phyloP scores from a whole-genome alignment of 495 filamentous ascomycete species.

The Aspergillus diversus region DNA sequence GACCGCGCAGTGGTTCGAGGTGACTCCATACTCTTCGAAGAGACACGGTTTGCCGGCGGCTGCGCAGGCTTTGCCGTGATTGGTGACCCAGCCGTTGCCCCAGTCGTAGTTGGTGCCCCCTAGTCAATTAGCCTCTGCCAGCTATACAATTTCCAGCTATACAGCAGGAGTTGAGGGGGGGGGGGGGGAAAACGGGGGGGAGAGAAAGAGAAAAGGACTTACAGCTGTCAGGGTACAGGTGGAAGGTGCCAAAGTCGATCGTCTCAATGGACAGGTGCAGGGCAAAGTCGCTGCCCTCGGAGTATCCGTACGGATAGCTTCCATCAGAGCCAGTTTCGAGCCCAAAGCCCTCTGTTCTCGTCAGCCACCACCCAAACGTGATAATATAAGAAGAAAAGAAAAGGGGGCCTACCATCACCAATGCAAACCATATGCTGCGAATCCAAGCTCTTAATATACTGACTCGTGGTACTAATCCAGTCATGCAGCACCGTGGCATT shows the following conservation, averaged over 20 bases:
- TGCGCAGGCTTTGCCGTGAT: constrained; percentile 60
- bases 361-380: not conserved
- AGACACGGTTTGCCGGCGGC: constrained; percentile 66
- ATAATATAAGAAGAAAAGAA: not conserved
- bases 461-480: constrained; percentile 63
- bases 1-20: constrained; percentile 44
- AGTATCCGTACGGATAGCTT: constrained; percentile 61
- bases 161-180: too few species aligned
- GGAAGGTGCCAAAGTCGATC: constrained; percentile 70
- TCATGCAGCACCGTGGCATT: constrained; percentile 57
- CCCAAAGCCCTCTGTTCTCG: constrained; percentile 42
- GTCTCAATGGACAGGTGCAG: constrained; percentile 58
- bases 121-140: too few species aligned
- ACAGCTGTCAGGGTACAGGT: constrained; percentile 62
- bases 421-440: constrained; percentile 65
- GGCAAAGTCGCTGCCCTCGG: constrained; percentile 68
- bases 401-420: constrained; percentile 50
- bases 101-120: constrained; percentile 48
- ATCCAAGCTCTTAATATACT: constrained; percentile 70
- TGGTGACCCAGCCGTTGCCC: constrained; percentile 61
- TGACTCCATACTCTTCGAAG: constrained; percentile 69
- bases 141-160: too few species aligned
- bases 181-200: too few species aligned
- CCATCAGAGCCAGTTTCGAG: constrained; percentile 44
- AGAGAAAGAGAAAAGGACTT: too few species aligned